These are phyloP conservation scores for Zymoseptoria tritici DNA, from an alignment of 2,329 filamentous ascomycete species.

Conservation along the genomic window DNA sequence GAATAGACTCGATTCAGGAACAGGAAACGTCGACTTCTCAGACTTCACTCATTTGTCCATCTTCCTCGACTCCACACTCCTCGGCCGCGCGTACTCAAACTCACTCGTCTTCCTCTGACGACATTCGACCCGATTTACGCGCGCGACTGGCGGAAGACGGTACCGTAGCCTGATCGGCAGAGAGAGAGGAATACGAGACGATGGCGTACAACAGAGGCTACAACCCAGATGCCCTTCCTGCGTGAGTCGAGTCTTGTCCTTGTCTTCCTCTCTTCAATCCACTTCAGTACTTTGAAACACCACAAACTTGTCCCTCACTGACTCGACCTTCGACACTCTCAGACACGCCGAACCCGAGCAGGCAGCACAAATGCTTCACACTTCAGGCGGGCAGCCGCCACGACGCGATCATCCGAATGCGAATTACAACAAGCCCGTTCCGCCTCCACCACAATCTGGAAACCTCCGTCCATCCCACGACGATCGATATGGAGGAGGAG, in stretches of 20 bases:
- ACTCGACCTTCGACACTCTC: constrained; percentile 17
- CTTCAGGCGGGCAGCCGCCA: constrained; percentile 14
- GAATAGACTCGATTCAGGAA: neutral
- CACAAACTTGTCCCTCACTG: neutral
- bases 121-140: neutral
- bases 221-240: constrained; percentile 90
- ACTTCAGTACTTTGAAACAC: constrained; percentile 1
- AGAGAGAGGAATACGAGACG: neutral
- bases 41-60: neutral
- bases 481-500: constrained; percentile 26
- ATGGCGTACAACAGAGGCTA: constrained; percentile 95
- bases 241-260: constrained; percentile 49
- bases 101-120: neutral
- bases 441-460: constrained; percentile 30
- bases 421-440: constrained; percentile 38
- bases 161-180: neutral
- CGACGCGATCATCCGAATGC: constrained; percentile 25
- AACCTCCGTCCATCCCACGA: constrained; percentile 32
- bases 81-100: neutral
- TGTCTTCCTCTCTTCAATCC: constrained; percentile 1
- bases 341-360: constrained; percentile 69
- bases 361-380: constrained; percentile 37
- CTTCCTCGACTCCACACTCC: neutral
- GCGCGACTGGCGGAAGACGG: too few relatives aligned
- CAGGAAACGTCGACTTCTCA: neutral